Base-by-base conservation (phyloP, 345 rosid species). In the Clarkia xantiana region DNA sequence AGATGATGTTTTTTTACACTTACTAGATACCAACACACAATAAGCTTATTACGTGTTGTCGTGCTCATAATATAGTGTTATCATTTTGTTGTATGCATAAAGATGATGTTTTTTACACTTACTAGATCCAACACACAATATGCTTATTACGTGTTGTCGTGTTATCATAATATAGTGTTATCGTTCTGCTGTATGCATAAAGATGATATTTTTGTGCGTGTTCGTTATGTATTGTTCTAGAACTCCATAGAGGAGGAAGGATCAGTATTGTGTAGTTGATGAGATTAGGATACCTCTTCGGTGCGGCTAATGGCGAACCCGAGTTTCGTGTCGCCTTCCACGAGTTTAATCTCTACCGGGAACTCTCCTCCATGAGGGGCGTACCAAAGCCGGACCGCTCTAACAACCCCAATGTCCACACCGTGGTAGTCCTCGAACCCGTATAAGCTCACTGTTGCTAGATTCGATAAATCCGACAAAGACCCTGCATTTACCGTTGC, bases 371-470 rank as follows among this genome's bases (percentile, higher is more conserved):
- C 89, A 3, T 78, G 63, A 18, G 98, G 93, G 45, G 86, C 76
- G 45, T 64, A 91, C 98, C 98, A 91, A 6, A 91, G 87, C 47
- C 98, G 76, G 51, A 81, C 90, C 3, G 96, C 93, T 69, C 96
- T 76, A 16, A 91, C 96, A 14, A 91, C 94, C 43, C 98, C 98
- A 18, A 91, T 74, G 74, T 91, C 98, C 39, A 91, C 89, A 40
- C 96, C 96, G 16, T 91, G 98, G 60, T 86, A 91, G 63, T 91
- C 98, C 77, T 91, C 98, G 42, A 91, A 91, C 13, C 98, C 98
- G 40, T 91, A 91, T 9, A 91, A 63, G 62, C 93, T 91, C 4
- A 67, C 87, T 46, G 76, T 73, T 43, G 87, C 89, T 5, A 84
- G 73, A 54, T 78, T 80, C 0, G 96, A 75, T 43, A 86, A 53